These are phyloP conservation scores for Lepiota venenata DNA, from an alignment of 768 basidiomycete species.

Conservation along the genomic window DNA sequence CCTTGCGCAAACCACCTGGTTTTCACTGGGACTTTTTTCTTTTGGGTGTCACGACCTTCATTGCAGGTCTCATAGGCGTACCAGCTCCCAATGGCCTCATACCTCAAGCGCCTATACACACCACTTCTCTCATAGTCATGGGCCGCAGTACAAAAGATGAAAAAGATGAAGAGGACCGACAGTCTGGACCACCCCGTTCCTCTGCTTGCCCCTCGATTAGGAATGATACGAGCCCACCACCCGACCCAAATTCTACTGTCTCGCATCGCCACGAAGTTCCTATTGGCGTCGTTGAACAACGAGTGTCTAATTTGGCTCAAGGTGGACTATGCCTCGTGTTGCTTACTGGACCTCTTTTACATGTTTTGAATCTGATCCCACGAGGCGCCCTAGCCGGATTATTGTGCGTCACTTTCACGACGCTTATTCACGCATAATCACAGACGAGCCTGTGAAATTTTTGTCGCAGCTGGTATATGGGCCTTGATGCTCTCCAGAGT, in stretches of 20 bases:
- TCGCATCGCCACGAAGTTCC: constrained; percentile 45
- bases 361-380: constrained; percentile 76
- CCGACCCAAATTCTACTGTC: constrained; percentile 18
- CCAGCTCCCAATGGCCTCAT: constrained; percentile 87
- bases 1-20: constrained; percentile 85
- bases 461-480: constrained; percentile 81
- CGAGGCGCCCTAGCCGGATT: constrained; percentile 81
- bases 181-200: neutral
- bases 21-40: constrained; percentile 91
- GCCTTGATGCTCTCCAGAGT: constrained; percentile 70
- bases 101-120: constrained; percentile 92
- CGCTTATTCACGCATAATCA: neutral
- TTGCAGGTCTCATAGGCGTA: constrained; percentile 81
- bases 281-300: constrained; percentile 82
- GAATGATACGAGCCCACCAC: constrained; percentile 12
- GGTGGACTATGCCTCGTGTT: constrained; percentile 77
- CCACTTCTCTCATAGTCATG: constrained; percentile 74
- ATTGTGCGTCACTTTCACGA: constrained; percentile 53
- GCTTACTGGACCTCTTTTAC: constrained; percentile 79
- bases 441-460: neutral
- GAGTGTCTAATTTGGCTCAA: constrained; percentile 89
- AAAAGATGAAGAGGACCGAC: constrained; percentile 25
- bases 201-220: constrained; percentile 12
- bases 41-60: constrained; percentile 85
- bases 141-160: constrained; percentile 37